These are phyloP conservation scores for Fusarium begoniae DNA, from an alignment of 2,329 filamentous ascomycete species.

Conservation along the genomic window DNA sequence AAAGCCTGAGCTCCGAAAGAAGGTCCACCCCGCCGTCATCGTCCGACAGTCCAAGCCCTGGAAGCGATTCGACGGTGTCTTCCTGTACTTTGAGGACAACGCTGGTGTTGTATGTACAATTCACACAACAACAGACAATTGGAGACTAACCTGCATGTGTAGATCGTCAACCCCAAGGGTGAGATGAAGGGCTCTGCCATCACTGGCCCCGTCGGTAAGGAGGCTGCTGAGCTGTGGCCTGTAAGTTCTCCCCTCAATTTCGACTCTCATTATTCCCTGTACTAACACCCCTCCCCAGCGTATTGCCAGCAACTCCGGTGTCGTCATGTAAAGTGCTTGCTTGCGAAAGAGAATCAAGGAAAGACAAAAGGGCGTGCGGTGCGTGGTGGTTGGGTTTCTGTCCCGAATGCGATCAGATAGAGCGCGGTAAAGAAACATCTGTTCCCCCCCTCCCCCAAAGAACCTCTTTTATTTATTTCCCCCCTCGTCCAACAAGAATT, in stretches of 20 bases:
- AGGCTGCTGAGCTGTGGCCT: conserved; percentile 99
- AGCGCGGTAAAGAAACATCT: conserved; percentile 41
- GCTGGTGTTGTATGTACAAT: conserved; percentile 87
- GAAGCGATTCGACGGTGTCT: conserved; percentile 98
- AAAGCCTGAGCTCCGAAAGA: conserved; percentile 99
- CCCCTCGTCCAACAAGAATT: background rate
- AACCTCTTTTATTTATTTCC: conserved; percentile 17
- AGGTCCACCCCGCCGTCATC: conserved; percentile 99
- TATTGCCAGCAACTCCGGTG: conserved; percentile 99
- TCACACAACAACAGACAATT: background rate
- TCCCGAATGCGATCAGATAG: conserved; percentile 48
- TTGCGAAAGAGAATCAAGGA: conserved; percentile 35
- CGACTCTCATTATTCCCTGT: background rate
- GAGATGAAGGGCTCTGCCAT: conserved; percentile 99
- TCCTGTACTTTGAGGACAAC: conserved; percentile 99
- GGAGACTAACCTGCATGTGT: conserved; percentile 48
- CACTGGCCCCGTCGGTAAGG: conserved; percentile 98
- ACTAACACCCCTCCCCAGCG: conserved; percentile 65
- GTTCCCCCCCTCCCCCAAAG: conserved; percentile 34
- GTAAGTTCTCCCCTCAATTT: conserved; percentile 63
- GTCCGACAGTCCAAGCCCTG: conserved; percentile 99
- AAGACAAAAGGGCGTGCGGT: conserved; percentile 43
- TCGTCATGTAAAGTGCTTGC: conserved; percentile 88
- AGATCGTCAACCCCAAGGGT: conserved; percentile 99
- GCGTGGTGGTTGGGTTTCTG: conserved; percentile 41